Conservation (phyloP, 2,329 filamentous ascomycete genomes). For the Lachnellula suecica region DNA sequence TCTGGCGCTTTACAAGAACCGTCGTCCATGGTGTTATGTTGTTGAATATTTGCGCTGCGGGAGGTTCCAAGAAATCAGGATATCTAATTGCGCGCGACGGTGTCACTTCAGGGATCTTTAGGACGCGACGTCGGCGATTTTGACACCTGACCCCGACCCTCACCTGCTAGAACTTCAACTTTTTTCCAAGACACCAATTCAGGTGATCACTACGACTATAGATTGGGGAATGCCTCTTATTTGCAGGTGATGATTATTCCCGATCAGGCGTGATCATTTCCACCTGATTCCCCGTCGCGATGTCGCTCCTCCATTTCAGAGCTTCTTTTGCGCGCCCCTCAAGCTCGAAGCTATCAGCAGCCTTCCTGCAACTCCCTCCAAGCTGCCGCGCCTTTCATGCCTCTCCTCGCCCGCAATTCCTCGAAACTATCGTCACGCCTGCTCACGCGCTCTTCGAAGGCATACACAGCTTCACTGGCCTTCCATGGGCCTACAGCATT, state of each 20-base stretch:
- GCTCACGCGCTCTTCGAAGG: constrained; percentile 46
- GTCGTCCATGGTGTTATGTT: constrained; percentile 25
- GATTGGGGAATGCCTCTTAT: neutral
- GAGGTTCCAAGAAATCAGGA: constrained; percentile 1
- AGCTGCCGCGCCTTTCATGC: constrained; percentile 48
- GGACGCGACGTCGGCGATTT: constrained; percentile 1
- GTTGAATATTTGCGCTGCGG: neutral
- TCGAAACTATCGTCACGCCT: constrained; percentile 42
- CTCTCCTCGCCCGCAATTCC: constrained; percentile 39
- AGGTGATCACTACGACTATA: neutral
- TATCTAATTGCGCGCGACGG: neutral
- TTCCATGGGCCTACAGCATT: constrained; percentile 55
- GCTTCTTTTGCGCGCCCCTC: neutral
- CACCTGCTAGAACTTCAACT: neutral
- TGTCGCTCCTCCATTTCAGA: neutral
- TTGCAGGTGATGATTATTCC: neutral
- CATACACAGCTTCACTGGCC: constrained; percentile 47
- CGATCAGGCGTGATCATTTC: neutral
- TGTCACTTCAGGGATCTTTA: constrained; percentile 1
- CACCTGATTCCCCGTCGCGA: neutral
- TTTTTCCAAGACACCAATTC: neutral
- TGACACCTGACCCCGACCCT: neutral
- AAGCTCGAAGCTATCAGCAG: neutral
- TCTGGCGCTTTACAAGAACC: constrained; percentile 32
- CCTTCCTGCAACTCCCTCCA: constrained; percentile 24